phyloP scores from a whole-genome alignment of 2,329 filamentous ascomycete species.

The Ophiognomonia clavigignenti-juglandacearum region DNA sequence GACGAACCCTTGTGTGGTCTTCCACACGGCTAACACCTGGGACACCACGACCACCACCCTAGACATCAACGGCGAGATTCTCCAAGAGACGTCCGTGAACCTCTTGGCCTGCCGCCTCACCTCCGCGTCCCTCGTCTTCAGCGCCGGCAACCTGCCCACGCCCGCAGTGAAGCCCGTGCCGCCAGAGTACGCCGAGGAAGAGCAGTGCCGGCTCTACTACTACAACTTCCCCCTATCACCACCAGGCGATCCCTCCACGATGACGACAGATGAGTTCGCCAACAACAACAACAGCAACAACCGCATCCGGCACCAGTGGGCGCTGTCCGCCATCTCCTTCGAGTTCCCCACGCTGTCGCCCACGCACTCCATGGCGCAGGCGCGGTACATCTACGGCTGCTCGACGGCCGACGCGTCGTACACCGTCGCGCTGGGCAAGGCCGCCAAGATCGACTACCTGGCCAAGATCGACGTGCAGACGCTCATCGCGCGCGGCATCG shows the following conservation, averaged over 20 bases:
- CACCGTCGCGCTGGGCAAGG: conserved; percentile 55
- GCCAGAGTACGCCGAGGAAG: conserved; percentile 45
- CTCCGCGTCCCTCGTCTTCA: conserved; percentile 60
- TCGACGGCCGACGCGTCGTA: conserved; percentile 54
- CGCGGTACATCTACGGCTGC: conserved; percentile 64
- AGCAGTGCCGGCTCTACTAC: conserved; percentile 67
- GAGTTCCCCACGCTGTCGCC: conserved; percentile 62
- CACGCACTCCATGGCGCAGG: conserved; percentile 48
- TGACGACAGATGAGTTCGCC: no score
- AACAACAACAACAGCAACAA: conserved; percentile 16
- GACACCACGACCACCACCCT: conserved; percentile 31
- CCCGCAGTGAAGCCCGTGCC: conserved; percentile 38
- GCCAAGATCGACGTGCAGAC: conserved; percentile 54
- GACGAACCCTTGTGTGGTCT: conserved; percentile 63
- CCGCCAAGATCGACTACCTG: conserved; percentile 61
- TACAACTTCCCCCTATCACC: conserved; percentile 51
- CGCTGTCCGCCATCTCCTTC: conserved; percentile 59
- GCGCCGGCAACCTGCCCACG: conserved; percentile 55
- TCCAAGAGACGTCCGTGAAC: conserved; percentile 43
- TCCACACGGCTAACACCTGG: conserved; percentile 70
- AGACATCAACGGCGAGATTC: conserved; percentile 22
- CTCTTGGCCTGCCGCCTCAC: conserved; percentile 64
- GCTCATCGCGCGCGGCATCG: conserved; percentile 49
- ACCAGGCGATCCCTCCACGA: no score
- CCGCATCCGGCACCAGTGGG: conserved; percentile 57